Percentiles rank a stretch among this genome's conserved stretches.
These are phyloP conservation scores for Hordeum pubiflorum DNA, from an alignment of 202 grass and related monocot genomes.

Conservation along the genomic window DNA sequence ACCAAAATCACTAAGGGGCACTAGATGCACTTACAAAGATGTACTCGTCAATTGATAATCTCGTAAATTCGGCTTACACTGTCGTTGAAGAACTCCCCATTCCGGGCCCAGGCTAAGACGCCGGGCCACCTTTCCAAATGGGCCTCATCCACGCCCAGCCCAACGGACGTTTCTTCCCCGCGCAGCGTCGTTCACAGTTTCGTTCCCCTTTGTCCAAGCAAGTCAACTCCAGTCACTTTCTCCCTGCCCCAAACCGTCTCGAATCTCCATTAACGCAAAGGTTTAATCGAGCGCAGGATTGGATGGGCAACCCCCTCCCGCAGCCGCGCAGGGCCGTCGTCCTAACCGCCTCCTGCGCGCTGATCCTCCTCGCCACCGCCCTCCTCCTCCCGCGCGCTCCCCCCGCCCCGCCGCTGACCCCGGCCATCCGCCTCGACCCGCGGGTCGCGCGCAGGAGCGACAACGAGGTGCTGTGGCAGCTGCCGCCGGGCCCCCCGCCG, in stretches of 20 bases:
- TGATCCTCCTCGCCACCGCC: conserved; percentile 42
- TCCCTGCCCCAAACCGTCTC: neutral
- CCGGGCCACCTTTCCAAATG: neutral
- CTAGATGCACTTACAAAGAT: too few relatives aligned
- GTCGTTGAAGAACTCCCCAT: too few relatives aligned
- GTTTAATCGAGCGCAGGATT: neutral
- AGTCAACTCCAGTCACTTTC: conserved; percentile 20
- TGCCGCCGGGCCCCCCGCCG: conserved; percentile 27
- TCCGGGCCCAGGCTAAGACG: neutral
- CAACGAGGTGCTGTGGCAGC: conserved; percentile 77
- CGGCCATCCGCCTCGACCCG: conserved; percentile 42
- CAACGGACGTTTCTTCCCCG: neutral
- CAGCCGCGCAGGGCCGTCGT: neutral
- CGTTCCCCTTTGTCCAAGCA: neutral
- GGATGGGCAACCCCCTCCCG: conserved; percentile 29
- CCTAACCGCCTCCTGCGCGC: conserved; percentile 25
- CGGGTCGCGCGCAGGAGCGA: conserved; percentile 33
- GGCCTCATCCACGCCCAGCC: neutral
- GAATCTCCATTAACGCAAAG: neutral
- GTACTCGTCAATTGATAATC: too few relatives aligned
- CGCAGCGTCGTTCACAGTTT: neutral
- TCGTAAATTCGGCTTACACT: too few relatives aligned
- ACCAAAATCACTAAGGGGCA: too few relatives aligned
- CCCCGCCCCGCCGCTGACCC: neutral
- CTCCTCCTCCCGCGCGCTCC: conserved; percentile 34